Evolutionary conservation across 116 monocot genomes (phyloP).

Genomic region (Zostera marina): DNA sequence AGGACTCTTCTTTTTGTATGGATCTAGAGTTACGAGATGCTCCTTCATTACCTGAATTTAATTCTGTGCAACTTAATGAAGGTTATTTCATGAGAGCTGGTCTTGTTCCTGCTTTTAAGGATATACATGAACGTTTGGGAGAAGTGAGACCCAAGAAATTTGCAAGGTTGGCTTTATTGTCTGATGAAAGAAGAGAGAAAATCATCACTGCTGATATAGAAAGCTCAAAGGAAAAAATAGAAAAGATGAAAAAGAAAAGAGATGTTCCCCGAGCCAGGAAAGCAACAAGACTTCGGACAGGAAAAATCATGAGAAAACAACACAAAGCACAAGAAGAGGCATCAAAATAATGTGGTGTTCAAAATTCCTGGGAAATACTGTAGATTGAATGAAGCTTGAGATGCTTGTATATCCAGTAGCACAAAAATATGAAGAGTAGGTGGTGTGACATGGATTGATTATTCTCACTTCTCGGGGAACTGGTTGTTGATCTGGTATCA

Average conservation of each 20-base stretch:
- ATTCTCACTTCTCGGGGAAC: no score
- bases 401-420: not conserved
- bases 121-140: conserved; percentile 69
- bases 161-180: conserved; percentile 79
- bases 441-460: no score
- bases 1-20: conserved; percentile 91
- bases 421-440: no score
- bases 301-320: conserved; percentile 58
- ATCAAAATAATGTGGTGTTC: not conserved
- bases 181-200: conserved; percentile 69
- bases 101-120: conserved; percentile 76
- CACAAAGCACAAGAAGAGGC: conserved; percentile 24
- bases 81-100: conserved; percentile 91
- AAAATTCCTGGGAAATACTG: not conserved
- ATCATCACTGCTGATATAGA: conserved; percentile 63
- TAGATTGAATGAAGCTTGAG: not conserved
- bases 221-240: conserved; percentile 59
- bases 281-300: conserved; percentile 35
- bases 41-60: conserved; percentile 41
- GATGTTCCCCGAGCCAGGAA: conserved; percentile 35
- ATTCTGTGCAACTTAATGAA: conserved; percentile 68
- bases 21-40: conserved; percentile 87
- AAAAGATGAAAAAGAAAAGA: conserved; percentile 48
- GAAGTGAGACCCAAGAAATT: conserved; percentile 77
- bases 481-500: no score